phyloP scores from a whole-genome alignment of 2,329 filamentous ascomycete species.

The Blastomyces parvus region DNA sequence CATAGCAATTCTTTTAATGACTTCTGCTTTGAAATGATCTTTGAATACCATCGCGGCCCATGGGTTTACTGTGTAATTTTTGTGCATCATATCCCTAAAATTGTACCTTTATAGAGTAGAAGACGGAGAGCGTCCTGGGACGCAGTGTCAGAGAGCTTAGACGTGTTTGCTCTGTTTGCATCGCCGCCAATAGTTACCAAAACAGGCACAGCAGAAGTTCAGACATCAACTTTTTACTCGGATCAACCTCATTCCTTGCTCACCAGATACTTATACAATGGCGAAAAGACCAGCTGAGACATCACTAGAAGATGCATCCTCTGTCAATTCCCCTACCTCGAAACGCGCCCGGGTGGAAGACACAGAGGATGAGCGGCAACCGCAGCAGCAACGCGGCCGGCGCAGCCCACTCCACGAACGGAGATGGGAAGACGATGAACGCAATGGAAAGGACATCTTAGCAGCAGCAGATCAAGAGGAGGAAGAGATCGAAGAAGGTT shows the following conservation, averaged over 20 bases:
- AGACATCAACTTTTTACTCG: not conserved
- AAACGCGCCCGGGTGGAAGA: constrained; percentile 39
- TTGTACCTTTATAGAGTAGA: not conserved
- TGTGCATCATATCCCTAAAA: not conserved
- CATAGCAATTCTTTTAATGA: constrained; percentile 21
- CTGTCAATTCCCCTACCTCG: constrained; percentile 32
- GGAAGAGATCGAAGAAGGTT: constrained; percentile 33
- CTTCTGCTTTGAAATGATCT: constrained; percentile 21
- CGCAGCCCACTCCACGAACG: constrained; percentile 6
- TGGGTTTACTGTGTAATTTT: not conserved
- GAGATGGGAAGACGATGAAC: constrained; percentile 29
- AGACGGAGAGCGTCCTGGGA: not conserved
- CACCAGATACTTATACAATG: constrained; percentile 25
- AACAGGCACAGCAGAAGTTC: not conserved
- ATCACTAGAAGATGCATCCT: constrained; percentile 29
- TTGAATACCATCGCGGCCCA: constrained; percentile 10
- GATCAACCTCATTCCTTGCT: not conserved
- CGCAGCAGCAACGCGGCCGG: constrained; percentile 5
- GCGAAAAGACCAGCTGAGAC: constrained; percentile 40
- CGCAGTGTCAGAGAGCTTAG: not conserved
- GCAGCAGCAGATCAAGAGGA: constrained; percentile 64
- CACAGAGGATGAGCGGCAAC: constrained; percentile 16
- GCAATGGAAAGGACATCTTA: constrained; percentile 31
- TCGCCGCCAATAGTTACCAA: not conserved
- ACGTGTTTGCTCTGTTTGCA: constrained; percentile 19